Evolutionary conservation across 1,284 basidiomycete genomes (phyloP).

Genomic region (Termitomyces sp.): DNA sequence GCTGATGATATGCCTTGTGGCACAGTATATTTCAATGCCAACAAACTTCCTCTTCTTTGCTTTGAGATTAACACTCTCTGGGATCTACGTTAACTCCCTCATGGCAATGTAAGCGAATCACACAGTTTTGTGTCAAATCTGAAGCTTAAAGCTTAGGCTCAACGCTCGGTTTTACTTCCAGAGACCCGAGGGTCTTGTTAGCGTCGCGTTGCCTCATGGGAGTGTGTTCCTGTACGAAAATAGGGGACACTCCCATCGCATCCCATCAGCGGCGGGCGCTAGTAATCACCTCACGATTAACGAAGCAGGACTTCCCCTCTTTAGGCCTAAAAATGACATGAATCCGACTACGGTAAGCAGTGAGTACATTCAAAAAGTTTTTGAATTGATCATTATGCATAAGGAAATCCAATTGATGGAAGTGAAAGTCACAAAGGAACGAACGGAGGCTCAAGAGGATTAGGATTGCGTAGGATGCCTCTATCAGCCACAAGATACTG

Average conservation of each 20-base stretch:
- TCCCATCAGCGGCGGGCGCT: no score
- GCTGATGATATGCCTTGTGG: background rate
- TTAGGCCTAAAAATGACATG: background rate
- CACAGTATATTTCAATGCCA: background rate
- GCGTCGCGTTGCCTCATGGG: constrained; percentile 4
- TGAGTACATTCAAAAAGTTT: no score
- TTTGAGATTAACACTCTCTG: background rate
- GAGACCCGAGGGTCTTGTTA: constrained; percentile 1
- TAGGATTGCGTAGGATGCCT: background rate
- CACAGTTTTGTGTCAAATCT: background rate
- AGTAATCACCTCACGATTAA: background rate
- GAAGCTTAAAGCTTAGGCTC: background rate
- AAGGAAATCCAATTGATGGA: constrained; percentile 2
- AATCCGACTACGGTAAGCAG: background rate
- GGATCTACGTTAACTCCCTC: constrained; percentile 1
- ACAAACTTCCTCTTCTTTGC: background rate
- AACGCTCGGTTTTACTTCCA: constrained; percentile 6
- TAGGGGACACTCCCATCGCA: background rate
- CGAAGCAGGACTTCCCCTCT: constrained; percentile 9
- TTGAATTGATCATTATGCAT: background rate
- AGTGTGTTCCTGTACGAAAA: background rate
- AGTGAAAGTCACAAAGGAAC: constrained; percentile 7
- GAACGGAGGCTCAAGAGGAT: background rate
- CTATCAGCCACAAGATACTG: no score
- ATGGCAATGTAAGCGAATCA: constrained; percentile 1